phyloP scores from a whole-genome alignment of 495 filamentous ascomycete genomes.

The Cetradonia linearis region DNA sequence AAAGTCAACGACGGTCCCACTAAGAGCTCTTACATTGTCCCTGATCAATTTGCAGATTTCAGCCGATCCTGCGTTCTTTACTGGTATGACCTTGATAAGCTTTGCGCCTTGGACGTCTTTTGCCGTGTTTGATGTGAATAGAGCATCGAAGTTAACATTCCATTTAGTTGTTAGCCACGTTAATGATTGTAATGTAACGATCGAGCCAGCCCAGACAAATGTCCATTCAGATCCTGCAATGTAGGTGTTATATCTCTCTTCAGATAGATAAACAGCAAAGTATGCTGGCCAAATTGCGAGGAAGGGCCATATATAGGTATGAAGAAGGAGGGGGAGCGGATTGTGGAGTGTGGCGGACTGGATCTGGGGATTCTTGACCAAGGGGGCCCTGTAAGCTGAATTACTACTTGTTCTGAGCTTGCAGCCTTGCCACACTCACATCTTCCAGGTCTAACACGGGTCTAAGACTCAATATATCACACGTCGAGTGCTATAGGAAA shows the following conservation, averaged over 20 bases:
- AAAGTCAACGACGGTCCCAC: not conserved
- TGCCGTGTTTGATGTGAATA: slow-evolving; percentile 69
- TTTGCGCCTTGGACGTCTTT: slow-evolving; percentile 65
- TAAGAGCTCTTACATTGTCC: slow-evolving; percentile 49
- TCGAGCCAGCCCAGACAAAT: slow-evolving; percentile 80
- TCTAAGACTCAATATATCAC: not conserved
- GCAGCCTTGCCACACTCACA: slow-evolving; percentile 1
- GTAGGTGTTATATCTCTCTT: slow-evolving; percentile 77
- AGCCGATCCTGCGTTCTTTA: slow-evolving; percentile 76
- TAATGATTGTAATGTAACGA: slow-evolving; percentile 78
- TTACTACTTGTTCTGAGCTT: not conserved
- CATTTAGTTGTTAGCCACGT: slow-evolving; percentile 95
- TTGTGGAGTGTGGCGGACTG: slow-evolving; percentile 76
- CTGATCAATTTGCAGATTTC: slow-evolving; percentile 75
- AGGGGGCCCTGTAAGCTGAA: slow-evolving; percentile 46
- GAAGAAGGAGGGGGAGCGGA: slow-evolving; percentile 69
- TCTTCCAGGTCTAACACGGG: not conserved
- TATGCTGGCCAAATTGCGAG: slow-evolving; percentile 82
- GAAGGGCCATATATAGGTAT: slow-evolving; percentile 90
- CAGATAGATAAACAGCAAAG: slow-evolving; percentile 71
- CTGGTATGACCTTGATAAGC: slow-evolving; percentile 87
- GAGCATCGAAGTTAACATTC: slow-evolving; percentile 75
- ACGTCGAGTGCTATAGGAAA: not conserved
- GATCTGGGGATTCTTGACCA: slow-evolving; percentile 88
- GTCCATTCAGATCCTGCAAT: slow-evolving; percentile 91